These are phyloP conservation scores for Naganishia albida DNA, from an alignment of 1,284 basidiomycete genomes.

Conservation along the genomic window DNA sequence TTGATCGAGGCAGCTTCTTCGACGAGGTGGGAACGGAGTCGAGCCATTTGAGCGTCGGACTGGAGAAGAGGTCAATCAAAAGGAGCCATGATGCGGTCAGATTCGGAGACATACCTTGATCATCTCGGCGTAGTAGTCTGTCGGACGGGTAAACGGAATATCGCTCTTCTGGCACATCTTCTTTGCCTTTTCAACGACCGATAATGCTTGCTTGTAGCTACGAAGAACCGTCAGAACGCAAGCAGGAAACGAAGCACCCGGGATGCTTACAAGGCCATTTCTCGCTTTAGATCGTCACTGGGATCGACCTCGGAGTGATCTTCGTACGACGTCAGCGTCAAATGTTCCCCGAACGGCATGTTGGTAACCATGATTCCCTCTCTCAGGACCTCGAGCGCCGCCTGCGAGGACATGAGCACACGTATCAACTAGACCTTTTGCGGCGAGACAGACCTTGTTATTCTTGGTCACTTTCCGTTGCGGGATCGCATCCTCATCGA, in stretches of 20 bases:
- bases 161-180: constrained; percentile 68
- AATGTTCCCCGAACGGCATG: constrained; percentile 81
- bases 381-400: constrained; percentile 76
- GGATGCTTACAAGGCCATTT: constrained; percentile 82
- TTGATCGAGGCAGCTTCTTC: constrained; percentile 87
- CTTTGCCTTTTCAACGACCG: constrained; percentile 74
- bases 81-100: neutral
- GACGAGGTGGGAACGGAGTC: constrained; percentile 84
- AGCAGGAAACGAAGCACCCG: neutral
- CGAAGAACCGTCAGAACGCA: neutral
- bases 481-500: constrained; percentile 76
- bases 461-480: constrained; percentile 78
- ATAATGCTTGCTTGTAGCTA: constrained; percentile 94
- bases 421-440: no score
- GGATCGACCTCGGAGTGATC: constrained; percentile 73
- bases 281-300: constrained; percentile 74
- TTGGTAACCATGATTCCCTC: constrained; percentile 75
- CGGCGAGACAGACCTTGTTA: constrained; percentile 66
- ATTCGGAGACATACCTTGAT: constrained; percentile 62
- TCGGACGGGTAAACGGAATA: constrained; percentile 86
- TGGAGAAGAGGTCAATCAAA: neutral
- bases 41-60: constrained; percentile 93
- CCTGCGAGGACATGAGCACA: constrained; percentile 54
- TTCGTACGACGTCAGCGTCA: constrained; percentile 72
- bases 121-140: constrained; percentile 99